Evolutionary conservation across 257 asterid genomes (phyloP).

Genomic region (Solanum virginianum): DNA sequence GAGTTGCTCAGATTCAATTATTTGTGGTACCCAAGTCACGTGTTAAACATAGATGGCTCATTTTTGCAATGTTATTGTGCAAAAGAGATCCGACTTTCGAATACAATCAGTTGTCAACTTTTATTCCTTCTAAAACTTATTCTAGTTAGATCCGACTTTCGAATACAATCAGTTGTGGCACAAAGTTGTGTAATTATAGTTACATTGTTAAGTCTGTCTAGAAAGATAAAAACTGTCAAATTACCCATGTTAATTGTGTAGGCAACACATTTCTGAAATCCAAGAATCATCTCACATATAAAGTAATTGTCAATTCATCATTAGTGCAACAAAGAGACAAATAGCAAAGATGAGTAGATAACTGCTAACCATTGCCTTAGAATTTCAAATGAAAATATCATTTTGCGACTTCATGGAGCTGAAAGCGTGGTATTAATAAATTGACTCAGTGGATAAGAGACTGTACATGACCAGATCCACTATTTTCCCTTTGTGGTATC

Average conservation of each 20-base stretch:
- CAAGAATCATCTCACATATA: not conserved
- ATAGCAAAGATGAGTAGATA: not conserved
- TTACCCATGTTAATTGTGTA: too few relatives aligned
- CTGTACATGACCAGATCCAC: constrained; percentile 32
- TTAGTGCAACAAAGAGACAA: not conserved
- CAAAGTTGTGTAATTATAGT: too few relatives aligned
- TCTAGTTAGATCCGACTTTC: not conserved
- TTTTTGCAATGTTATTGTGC: not conserved
- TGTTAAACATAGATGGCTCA: not conserved
- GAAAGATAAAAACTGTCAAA: too few relatives aligned
- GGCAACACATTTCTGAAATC: not conserved
- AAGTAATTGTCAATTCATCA: not conserved
- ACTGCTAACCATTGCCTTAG: not conserved
- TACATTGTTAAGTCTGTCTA: too few relatives aligned
- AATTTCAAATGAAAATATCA: not conserved
- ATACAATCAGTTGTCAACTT: too few relatives aligned
- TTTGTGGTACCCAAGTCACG: not conserved
- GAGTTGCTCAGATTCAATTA: not conserved
- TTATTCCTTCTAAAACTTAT: too few relatives aligned
- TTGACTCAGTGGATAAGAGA: constrained; percentile 10
- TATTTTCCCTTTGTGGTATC: constrained; percentile 25
- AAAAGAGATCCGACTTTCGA: not conserved
- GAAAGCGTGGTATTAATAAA: not conserved
- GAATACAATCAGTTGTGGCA: too few relatives aligned
- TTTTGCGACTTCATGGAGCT: not conserved